Percentiles rank a stretch among this genome's conserved stretches.
Evolutionary conservation across 2,329 filamentous ascomycete species (phyloP).

Genomic region (Fusarium succisae): DNA sequence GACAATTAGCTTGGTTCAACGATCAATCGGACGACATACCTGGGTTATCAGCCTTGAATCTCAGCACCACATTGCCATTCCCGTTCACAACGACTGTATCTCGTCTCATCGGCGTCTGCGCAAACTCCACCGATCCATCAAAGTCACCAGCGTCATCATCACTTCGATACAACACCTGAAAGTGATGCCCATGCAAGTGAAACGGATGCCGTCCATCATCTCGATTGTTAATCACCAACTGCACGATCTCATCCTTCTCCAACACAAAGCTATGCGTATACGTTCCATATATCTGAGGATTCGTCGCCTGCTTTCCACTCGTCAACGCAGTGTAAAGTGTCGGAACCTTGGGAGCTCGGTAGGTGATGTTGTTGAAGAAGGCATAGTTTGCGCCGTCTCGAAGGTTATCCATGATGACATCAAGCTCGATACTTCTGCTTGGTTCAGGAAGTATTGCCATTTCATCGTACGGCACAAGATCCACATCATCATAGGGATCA

Average conservation of each 20-base stretch:
- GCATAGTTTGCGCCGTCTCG: constrained; percentile 69
- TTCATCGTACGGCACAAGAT: constrained; percentile 74
- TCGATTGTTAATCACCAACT: constrained; percentile 80
- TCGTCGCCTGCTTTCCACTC: constrained; percentile 64
- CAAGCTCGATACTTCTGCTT: constrained; percentile 70
- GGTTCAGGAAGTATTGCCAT: constrained; percentile 68
- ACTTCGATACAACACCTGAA: constrained; percentile 73
- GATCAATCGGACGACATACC: constrained; percentile 50
- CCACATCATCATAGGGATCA: constrained; percentile 77
- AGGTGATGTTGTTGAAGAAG: constrained; percentile 82
- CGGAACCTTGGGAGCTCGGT: constrained; percentile 78
- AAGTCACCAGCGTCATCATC: constrained; percentile 67
- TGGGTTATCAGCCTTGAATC: constrained; percentile 74
- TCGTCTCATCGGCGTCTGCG: constrained; percentile 68
- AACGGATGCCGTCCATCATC: constrained; percentile 79
- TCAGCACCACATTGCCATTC: constrained; percentile 73
- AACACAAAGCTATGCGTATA: constrained; percentile 75
- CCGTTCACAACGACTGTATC: constrained; percentile 75
- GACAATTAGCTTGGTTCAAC: neutral
- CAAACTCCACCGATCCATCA: constrained; percentile 58
- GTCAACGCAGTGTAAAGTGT: constrained; percentile 80
- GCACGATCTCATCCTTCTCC: constrained; percentile 72
- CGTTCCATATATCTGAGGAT: constrained; percentile 71
- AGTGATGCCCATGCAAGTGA: constrained; percentile 80
- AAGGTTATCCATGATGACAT: constrained; percentile 70